These are phyloP conservation scores for Capsicum baccatum DNA, from an alignment of 257 asterid genomes.

Conservation along the genomic window DNA sequence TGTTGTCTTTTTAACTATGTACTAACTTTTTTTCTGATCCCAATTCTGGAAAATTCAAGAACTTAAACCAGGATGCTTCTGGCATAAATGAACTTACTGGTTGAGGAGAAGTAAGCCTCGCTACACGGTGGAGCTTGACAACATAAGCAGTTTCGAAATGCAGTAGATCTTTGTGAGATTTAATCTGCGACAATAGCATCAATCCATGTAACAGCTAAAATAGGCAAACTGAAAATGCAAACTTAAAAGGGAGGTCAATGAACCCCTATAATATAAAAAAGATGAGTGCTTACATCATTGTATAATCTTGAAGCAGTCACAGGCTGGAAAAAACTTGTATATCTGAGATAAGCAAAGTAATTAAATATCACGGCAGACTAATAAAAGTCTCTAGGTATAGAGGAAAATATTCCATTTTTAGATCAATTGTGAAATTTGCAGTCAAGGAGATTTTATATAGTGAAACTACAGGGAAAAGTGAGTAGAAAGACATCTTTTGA, in stretches of 20 bases:
- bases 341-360: constrained; percentile 62
- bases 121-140: constrained; percentile 93
- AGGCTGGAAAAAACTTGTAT: constrained; percentile 95
- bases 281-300: constrained; percentile 72
- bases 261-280: constrained; percentile 20
- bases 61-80: constrained; percentile 32
- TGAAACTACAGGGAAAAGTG: neutral
- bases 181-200: constrained; percentile 60
- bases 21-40: neutral
- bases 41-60: neutral
- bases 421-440: neutral
- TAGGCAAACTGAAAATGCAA: neutral
- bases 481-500: neutral
- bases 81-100: constrained; percentile 64
- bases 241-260: neutral
- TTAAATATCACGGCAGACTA: neutral
- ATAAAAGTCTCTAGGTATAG: neutral
- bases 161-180: constrained; percentile 88
- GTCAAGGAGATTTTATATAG: neutral
- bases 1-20: neutral
- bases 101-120: constrained; percentile 84
- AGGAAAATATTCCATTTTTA: constrained; percentile 3
- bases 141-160: constrained; percentile 99
- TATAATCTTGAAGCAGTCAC: constrained; percentile 91
- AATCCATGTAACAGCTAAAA: constrained; percentile 21